Base-by-base conservation (phyloP, 176 grass and related monocot genomes). In the Avena eriantha region DNA sequence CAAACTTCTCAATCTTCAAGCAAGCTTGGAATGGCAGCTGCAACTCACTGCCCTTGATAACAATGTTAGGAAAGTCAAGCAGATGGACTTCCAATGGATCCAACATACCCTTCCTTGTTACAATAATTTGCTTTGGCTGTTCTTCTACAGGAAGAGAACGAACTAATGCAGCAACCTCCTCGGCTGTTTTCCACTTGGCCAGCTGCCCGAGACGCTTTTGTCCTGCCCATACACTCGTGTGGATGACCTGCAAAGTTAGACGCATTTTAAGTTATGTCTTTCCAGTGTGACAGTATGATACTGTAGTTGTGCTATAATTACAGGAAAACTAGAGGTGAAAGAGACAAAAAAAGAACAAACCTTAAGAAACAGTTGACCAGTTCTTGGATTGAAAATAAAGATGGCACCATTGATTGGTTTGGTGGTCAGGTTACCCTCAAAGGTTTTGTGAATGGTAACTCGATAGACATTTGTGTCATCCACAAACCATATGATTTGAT, bases 401-500 rank as follows among this genome's bases (percentile, higher is more conserved):
- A 98, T 98, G 23, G 96, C 96, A 87, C 96, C 97, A 78, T 99
- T 99, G 57, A 96, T 99, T 77, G 97, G 94, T 83, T 99, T 99
- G 19, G 94, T 96, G 79, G 97, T 99, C 79, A 99, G 80, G 90
- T 99, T 99, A 87, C 97, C 97, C 89, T 99, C 97, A 16, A 99
- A 99, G 49, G 97, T 99, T 88, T 99, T 99, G 74, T 96, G 97
- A 85, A 96, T 99, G 61, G 97, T 99, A 49, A 99, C 97, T 51
- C 97, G 82, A 56, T 99, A 99, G 16, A 99, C 94, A 91, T 99
- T 99, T 77, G 97, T 99, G 85, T 99, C 97, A 85, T 99, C 97
- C 56, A 99, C 97, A 87, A 99, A 99, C 97, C 94, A 99, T 94
- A 99, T 99, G 82, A 99, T 99, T 70, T 99, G 97, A 56, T 99